Conservation (phyloP, 208 protist species). For the Sergeia podlipaevii region DNA sequence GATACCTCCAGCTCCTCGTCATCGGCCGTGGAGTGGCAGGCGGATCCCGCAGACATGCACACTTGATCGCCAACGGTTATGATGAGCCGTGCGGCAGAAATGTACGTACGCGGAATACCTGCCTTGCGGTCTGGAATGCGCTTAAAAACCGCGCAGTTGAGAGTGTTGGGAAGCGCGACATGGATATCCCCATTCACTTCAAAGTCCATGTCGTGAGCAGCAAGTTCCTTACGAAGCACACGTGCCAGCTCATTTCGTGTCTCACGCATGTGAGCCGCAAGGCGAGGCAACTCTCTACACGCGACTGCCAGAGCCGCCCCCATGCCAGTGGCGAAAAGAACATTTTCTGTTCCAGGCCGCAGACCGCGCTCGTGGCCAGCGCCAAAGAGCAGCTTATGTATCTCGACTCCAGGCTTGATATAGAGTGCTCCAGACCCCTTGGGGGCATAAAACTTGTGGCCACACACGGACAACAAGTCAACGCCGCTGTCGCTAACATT, state of each 20-base stretch:
- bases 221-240: constrained; percentile 50
- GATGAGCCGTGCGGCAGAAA: constrained; percentile 71
- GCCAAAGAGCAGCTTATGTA: constrained; percentile 71
- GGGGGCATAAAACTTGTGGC: constrained; percentile 98
- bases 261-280: constrained; percentile 36
- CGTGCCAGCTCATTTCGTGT: constrained; percentile 61
- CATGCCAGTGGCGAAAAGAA: constrained; percentile 69
- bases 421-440: constrained; percentile 89
- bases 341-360: constrained; percentile 86
- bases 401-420: constrained; percentile 41
- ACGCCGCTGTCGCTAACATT: constrained; percentile 88
- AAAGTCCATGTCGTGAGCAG: constrained; percentile 48
- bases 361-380: constrained; percentile 79
- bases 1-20: constrained; percentile 56
- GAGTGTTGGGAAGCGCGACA: constrained; percentile 73
- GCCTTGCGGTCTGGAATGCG: constrained; percentile 20
- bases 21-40: constrained; percentile 67
- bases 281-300: constrained; percentile 25
- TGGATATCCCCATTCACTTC: constrained; percentile 62
- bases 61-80: constrained; percentile 55
- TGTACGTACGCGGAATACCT: constrained; percentile 38
- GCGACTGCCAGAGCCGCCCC: constrained; percentile 62
- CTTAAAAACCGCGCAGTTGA: constrained; percentile 79
- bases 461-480: constrained; percentile 96
- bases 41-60: constrained; percentile 82